Evolutionary conservation across 2,329 filamentous ascomycete species (phyloP), one percentile per base, ranked within the genome.

Genomic region (Dactylellina drechsleri): DNA sequence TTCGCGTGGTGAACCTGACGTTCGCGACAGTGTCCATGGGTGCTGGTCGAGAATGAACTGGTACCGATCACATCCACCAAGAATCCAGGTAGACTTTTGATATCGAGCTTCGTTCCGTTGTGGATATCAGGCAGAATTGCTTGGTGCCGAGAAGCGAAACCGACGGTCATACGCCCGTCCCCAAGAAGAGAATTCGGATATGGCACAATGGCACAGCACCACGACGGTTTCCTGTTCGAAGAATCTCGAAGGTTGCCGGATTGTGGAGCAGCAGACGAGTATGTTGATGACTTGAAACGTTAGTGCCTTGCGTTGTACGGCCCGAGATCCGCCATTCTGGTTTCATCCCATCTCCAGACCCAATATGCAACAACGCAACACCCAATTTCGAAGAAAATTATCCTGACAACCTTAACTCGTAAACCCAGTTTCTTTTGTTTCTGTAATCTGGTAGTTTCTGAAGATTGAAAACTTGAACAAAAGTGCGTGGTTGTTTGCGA

Each of bases 311-410:
- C 45, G 45, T 31, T 13, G 15, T 41, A 49, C 70, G 70, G 70
- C 56, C 70, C 70, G 70, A 41, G 41, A 67, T 57, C 70, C 70
- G 70, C 43, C 12, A 31, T 45, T 66, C 18, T 58, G 49, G 61
- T 74, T 74, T 74, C 62, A 74, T 61, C 62, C 28, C 57, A 62
- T 62, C 57, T 64, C 20, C 4, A 41, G 4, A 2, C 18, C 47
- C 40, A 23, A 58, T 50, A 74, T 13, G 31, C 57, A 12, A 16
- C 66, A 10, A 67, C 62, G 62, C 70, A 62, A 4, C 56, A 53
- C 66, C 62, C 5, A 36, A 36, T 36, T 36, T 8, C 10, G 31
- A 36, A 10, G 10, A 36, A 36, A 36, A 7, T 10, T 8, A 36
- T 7, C 31, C 31, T 10, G 31, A 1, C 10, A 10, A 8, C 31